These are phyloP conservation scores for Exophiala spinifera DNA, from an alignment of 2,329 filamentous ascomycete genomes.

Conservation along the genomic window DNA sequence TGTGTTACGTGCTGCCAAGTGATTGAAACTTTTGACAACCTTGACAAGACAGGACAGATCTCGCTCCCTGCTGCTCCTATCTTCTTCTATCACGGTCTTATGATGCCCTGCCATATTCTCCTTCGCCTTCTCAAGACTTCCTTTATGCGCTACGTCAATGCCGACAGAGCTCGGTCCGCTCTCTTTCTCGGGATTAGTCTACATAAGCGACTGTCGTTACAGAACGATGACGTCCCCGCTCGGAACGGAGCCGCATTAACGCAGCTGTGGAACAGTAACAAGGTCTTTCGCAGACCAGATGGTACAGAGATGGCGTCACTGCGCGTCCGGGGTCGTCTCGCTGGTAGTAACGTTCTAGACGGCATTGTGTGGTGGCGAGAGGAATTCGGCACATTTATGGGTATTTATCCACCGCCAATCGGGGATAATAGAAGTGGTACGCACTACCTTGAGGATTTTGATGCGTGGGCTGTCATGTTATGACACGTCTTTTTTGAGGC, in stretches of 20 bases:
- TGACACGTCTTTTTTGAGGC: too few species aligned
- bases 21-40: constrained; percentile 19
- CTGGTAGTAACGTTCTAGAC: constrained; percentile 39
- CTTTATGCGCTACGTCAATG: constrained; percentile 33
- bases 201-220: constrained; percentile 38
- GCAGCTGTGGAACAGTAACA: constrained; percentile 42
- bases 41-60: constrained; percentile 17
- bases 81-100: constrained; percentile 33
- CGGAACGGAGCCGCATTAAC: constrained; percentile 37
- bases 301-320: constrained; percentile 36
- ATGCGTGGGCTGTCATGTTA: too few species aligned
- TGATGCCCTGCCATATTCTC: constrained; percentile 35
- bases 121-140: constrained; percentile 41
- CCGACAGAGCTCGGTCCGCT: constrained; percentile 34
- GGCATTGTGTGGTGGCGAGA: constrained; percentile 45
- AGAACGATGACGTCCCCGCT: constrained; percentile 36
- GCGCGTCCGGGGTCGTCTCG: constrained; percentile 41
- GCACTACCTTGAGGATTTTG: neutral
- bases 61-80: constrained; percentile 15
- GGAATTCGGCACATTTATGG: constrained; percentile 33
- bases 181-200: constrained; percentile 40
- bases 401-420: constrained; percentile 21
- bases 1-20: constrained; percentile 18
- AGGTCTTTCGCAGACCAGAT: constrained; percentile 40
- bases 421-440: constrained; percentile 14